These are phyloP conservation scores for Boletus tylopilopsis DNA, from an alignment of 768 basidiomycete genomes.

Conservation along the genomic window DNA sequence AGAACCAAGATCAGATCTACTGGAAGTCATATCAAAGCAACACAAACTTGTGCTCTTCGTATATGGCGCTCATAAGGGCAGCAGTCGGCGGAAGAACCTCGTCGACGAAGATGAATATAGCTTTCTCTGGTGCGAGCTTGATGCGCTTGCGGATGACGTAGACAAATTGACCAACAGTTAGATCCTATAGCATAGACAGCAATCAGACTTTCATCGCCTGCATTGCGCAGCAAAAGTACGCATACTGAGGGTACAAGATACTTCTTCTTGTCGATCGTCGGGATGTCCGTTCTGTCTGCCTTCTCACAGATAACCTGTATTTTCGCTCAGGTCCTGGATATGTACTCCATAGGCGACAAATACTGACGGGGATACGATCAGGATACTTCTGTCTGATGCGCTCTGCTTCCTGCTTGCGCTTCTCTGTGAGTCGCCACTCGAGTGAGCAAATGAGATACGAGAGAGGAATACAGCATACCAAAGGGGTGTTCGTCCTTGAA, in stretches of 20 bases:
- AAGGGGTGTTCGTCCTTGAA: conserved; percentile 99
- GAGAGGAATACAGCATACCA: conserved; percentile 47
- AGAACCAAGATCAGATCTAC: conserved; percentile 25
- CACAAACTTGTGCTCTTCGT: conserved; percentile 98
- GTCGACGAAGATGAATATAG: conserved; percentile 99
- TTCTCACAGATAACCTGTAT: conserved; percentile 98
- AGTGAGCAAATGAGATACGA: conserved; percentile 34
- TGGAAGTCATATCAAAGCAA: neutral
- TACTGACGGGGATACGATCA: conserved; percentile 91
- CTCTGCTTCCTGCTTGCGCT: conserved; percentile 99
- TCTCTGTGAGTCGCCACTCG: conserved; percentile 55
- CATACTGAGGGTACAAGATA: conserved; percentile 95
- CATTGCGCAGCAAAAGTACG: conserved; percentile 3
- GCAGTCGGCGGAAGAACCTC: conserved; percentile 98
- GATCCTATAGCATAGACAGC: conserved; percentile 52
- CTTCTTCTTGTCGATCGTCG: conserved; percentile 99
- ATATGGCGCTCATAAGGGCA: conserved; percentile 97
- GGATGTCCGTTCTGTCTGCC: conserved; percentile 97
- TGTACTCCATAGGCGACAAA: neutral
- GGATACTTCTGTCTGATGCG: conserved; percentile 98
- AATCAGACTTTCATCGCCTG: conserved; percentile 28
- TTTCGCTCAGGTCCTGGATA: conserved; percentile 9
- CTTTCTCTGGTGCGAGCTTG: conserved; percentile 99
- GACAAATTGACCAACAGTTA: conserved; percentile 98
- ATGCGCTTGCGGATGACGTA: conserved; percentile 99